A percentile compares a stretch with the other conserved stretches of the same genome.
phyloP scores from a whole-genome alignment of 2,329 filamentous ascomycete species.

The Exophiala xenobiotica region DNA sequence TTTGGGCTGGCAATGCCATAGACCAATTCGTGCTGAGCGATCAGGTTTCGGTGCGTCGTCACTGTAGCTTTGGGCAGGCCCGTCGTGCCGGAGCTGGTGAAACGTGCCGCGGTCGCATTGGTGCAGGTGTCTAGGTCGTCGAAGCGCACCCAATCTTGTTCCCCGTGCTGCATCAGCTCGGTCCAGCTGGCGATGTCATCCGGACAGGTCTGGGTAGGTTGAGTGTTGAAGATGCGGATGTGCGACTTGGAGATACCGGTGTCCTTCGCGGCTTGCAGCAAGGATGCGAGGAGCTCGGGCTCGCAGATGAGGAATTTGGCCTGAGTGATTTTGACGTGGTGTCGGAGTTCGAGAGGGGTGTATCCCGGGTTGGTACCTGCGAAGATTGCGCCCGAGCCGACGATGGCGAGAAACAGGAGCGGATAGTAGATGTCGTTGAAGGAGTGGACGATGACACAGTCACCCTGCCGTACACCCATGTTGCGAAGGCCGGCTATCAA shows the following conservation, averaged over 20 bases:
- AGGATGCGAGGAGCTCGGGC: conserved; percentile 29
- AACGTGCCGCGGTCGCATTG: conserved; percentile 48
- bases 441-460: conserved; percentile 56
- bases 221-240: conserved; percentile 14
- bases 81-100: conserved; percentile 60
- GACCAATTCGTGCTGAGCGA: conserved; percentile 48
- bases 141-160: conserved; percentile 48
- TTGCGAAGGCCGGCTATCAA: conserved; percentile 51
- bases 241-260: conserved; percentile 3
- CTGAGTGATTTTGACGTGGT: conserved; percentile 45
- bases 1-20: conserved; percentile 1
- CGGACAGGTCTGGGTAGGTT: conserved; percentile 4
- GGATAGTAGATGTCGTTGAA: conserved; percentile 51
- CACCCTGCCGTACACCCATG: conserved; percentile 40
- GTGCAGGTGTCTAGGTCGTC: conserved; percentile 37
- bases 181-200: conserved; percentile 8
- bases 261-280: conserved; percentile 11
- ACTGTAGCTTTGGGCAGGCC: conserved; percentile 60
- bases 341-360: conserved; percentile 48
- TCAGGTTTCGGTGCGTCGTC: conserved; percentile 51
- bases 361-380: conserved; percentile 53
- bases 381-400: conserved; percentile 50
- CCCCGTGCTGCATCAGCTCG: conserved; percentile 12
- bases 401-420: conserved; percentile 40
- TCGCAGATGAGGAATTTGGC: conserved; percentile 49